Base-by-base conservation (phyloP, 768 basidiomycete genomes). In the Vishniacozyma victoriae region DNA sequence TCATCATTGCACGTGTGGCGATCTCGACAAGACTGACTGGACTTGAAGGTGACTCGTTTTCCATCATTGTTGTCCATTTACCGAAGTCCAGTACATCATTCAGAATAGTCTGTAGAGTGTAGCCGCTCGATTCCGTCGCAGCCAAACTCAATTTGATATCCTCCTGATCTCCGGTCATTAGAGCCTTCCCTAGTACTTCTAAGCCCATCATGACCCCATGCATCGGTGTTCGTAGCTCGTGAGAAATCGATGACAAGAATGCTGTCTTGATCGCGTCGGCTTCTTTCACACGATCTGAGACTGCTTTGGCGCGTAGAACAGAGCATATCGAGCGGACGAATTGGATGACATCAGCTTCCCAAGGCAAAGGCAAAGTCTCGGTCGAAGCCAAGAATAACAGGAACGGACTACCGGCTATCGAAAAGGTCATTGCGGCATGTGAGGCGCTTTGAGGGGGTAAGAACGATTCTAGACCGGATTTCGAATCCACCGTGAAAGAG, bases 221-320 rank as follows among this genome's bases (percentile, higher is more conserved):
- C 51, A 70, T 46, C 0, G 68, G 68, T 1, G 60, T 63, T 9
- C 68, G 48, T 4, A 70, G 49, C 19, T 66, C 67, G 45, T 69
- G 67, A 16, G 46, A 47, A 37, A 69, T 62, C 5, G 57, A 60
- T 1, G 60, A 60, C 12, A 69, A 43, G 37, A 69, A 66, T 3
- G 58, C 47, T 3, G 65, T 62, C 39, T 62, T 62, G 6, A 56
- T 56, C 5, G 52, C 49, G 25, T 69, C 67, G 6, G 57, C 54
- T 29, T 55, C 54, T 7, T 52, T 41, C 16, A 60, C 52, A 2
- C 59, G 26, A 11, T 31, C 24, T 13, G 63, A 57, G 2, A 62
- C 19, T 5, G 46, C 35, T n/a, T 50, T 36, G 1, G 64, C 61
- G 13, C 55, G 44, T 0, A 63, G 51, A 15, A 69, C 43, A 3